phyloP scores from a whole-genome alignment of 2,329 filamentous ascomycete genomes.

The Pyrenophora teres region DNA sequence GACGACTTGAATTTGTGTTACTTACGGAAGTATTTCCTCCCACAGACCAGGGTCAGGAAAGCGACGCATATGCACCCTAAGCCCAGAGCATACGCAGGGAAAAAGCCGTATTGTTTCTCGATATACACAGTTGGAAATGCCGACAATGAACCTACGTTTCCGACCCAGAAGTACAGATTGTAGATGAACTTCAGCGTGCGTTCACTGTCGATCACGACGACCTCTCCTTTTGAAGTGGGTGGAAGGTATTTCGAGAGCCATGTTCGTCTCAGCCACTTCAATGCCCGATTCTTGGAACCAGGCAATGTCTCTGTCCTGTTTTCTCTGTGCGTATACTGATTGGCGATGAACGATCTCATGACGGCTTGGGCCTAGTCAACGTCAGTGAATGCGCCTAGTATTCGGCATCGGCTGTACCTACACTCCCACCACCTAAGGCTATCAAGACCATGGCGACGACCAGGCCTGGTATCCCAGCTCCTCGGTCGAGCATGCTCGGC shows the following conservation, averaged over 20 bases:
- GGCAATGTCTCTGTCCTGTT: slow-evolving; percentile 21
- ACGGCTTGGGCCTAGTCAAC: slow-evolving; percentile 33
- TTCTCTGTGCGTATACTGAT: slow-evolving; percentile 39
- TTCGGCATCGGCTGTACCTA: neutral
- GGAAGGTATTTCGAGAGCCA: neutral
- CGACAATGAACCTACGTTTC: slow-evolving; percentile 71
- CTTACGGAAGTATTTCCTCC: slow-evolving; percentile 8
- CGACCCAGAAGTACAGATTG: slow-evolving; percentile 48
- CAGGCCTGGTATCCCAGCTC: slow-evolving; percentile 35
- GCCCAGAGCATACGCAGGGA: slow-evolving; percentile 66
- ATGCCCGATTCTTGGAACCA: neutral
- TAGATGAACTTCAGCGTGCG: slow-evolving; percentile 48
- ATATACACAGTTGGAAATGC: slow-evolving; percentile 67
- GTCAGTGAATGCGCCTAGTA: neutral
- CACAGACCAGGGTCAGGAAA: slow-evolving; percentile 57
- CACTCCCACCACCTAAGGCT: slow-evolving; percentile 47
- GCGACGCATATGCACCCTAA: slow-evolving; percentile 68
- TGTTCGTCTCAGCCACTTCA: neutral
- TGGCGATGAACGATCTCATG: slow-evolving; percentile 44
- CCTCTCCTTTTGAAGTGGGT: slow-evolving; percentile 33
- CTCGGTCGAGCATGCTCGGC: slow-evolving; percentile 20
- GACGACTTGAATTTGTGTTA: neutral
- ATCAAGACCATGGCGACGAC: slow-evolving; percentile 43
- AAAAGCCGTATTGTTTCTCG: slow-evolving; percentile 70
- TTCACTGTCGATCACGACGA: slow-evolving; percentile 40